These are phyloP conservation scores for Coemansia sp. DNA, from an alignment of 192 early-diverging fungal genomes.

Conservation along the genomic window DNA sequence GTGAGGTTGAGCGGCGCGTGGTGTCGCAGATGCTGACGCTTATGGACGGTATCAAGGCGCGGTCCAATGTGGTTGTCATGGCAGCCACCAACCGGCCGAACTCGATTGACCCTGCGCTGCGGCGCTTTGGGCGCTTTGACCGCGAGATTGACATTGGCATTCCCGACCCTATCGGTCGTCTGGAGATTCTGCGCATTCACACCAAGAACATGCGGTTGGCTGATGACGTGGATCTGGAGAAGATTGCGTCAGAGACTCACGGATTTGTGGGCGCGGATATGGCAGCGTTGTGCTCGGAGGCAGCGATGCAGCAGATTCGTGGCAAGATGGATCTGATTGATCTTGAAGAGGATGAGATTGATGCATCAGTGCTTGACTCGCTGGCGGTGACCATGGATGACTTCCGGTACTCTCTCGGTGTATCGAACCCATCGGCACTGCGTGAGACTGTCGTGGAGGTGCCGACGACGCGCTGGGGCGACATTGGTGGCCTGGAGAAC, in stretches of 20 bases:
- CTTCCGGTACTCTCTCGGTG: slow-evolving; percentile 91
- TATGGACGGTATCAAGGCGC: slow-evolving; percentile 97
- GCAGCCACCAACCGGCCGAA: slow-evolving; percentile 99
- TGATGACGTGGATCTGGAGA: slow-evolving; percentile 96
- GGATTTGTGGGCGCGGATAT: slow-evolving; percentile 97
- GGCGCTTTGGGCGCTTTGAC: slow-evolving; percentile 99
- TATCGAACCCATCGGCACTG: slow-evolving; percentile 96
- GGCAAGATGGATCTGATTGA: slow-evolving; percentile 99
- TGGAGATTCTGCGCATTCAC: slow-evolving; percentile 99
- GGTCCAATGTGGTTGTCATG: slow-evolving; percentile 98
- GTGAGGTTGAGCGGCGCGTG: slow-evolving; percentile 98
- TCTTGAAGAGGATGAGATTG: slow-evolving; percentile 97
- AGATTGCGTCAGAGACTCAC: slow-evolving; percentile 96
- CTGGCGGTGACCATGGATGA: slow-evolving; percentile 98
- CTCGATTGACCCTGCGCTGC: slow-evolving; percentile 96
- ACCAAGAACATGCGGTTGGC: slow-evolving; percentile 99
- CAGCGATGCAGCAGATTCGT: slow-evolving; percentile 99
- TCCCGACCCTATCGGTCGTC: slow-evolving; percentile 94
- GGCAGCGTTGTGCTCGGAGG: slow-evolving; percentile 97
- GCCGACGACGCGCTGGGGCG: slow-evolving; percentile 90
- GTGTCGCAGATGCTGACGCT: slow-evolving; percentile 97
- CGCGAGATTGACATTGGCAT: slow-evolving; percentile 99
- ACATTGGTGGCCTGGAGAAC: slow-evolving; percentile 96
- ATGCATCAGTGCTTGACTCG: slow-evolving; percentile 92
- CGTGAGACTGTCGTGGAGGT: slow-evolving; percentile 98